Percentiles rank a stretch among this genome's conserved stretches.
Conservation (phyloP, 129 eudicot species). For the Logfia minima region DNA sequence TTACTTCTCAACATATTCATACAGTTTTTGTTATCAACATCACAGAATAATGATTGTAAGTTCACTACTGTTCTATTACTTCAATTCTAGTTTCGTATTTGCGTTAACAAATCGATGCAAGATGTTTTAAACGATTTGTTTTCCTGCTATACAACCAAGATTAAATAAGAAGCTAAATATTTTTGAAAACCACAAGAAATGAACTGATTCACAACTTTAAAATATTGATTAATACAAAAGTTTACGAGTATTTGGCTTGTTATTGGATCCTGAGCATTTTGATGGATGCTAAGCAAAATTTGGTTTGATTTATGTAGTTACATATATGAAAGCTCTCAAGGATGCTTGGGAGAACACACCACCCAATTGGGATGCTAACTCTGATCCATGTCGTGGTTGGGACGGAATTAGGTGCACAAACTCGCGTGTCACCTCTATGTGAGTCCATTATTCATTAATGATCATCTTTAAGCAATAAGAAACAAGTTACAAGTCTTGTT, state of each 20-base stretch:
- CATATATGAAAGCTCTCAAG: conserved; percentile 40
- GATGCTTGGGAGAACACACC: conserved; percentile 48
- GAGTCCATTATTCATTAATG: conserved; percentile 13
- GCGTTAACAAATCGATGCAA: not conserved
- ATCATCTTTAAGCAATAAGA: not conserved
- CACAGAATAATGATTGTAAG: conserved; percentile 56
- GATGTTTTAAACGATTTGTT: not conserved
- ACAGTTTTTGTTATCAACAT: conserved; percentile 37
- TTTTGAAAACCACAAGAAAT: not conserved
- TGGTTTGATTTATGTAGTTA: conserved; percentile 34
- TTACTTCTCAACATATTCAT: conserved; percentile 36
- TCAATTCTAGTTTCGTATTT: not conserved
- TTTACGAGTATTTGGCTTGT: not conserved
- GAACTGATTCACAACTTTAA: not conserved
- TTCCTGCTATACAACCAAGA: not conserved
- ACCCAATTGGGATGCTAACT: conserved; percentile 48
- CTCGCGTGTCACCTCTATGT: conserved; percentile 53
- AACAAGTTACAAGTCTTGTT: not conserved
- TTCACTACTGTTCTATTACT: conserved; percentile 8
- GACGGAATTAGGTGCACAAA: conserved; percentile 52
- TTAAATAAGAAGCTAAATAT: not conserved
- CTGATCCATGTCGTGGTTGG: conserved; percentile 60
- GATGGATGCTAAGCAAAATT: not conserved
- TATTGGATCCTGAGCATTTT: not conserved
- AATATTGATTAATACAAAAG: not conserved